These are phyloP conservation scores for Lecanosticta acicola DNA, from an alignment of 2,329 filamentous ascomycete species.

Conservation along the genomic window DNA sequence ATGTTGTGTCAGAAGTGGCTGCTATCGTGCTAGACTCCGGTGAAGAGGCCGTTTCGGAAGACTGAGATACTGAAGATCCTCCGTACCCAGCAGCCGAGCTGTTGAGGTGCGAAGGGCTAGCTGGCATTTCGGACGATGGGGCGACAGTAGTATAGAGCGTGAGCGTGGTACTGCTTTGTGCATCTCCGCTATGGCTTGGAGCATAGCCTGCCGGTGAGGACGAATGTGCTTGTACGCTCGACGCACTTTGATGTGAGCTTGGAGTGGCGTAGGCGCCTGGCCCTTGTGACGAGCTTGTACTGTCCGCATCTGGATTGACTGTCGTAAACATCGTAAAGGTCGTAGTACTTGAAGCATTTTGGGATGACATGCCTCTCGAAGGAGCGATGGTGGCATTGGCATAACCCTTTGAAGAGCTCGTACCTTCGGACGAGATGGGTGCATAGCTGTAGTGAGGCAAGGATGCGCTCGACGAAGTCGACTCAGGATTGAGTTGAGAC, in stretches of 20 bases:
- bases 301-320: not conserved
- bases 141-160: too few relatives aligned
- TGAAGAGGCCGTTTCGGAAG: too few relatives aligned
- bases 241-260: not conserved
- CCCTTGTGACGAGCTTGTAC: not conserved
- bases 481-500: not conserved
- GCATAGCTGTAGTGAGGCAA: conserved; percentile 5
- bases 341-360: conserved; percentile 13
- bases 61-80: not conserved
- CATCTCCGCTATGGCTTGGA: not conserved
- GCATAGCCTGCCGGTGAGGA: too few relatives aligned
- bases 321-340: conserved; percentile 14
- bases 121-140: too few relatives aligned
- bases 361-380: not conserved
- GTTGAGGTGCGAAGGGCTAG: too few relatives aligned
- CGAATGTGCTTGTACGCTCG: too few relatives aligned
- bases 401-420: not conserved
- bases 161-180: too few relatives aligned
- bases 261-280: not conserved
- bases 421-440: not conserved
- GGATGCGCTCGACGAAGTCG: not conserved
- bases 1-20: not conserved
- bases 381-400: not conserved
- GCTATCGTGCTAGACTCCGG: not conserved
- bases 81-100: not conserved